Conservation (phyloP, 305 asterid species). For the Solanum chacoense region DNA sequence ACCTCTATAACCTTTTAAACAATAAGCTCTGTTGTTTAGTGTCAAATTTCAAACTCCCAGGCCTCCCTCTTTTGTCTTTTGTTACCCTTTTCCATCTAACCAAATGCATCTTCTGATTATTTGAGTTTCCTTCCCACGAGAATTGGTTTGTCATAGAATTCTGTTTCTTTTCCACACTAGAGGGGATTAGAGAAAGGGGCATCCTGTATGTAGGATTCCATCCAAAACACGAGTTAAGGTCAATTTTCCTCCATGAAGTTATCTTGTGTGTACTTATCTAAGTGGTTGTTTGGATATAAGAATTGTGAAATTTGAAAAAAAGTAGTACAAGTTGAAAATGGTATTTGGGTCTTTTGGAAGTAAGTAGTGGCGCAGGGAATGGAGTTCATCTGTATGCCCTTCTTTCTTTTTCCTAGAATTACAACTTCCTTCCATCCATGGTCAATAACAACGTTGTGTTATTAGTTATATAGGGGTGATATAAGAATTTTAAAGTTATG, state of each 20-base stretch:
- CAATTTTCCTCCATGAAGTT: neutral
- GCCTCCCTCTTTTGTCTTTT: neutral
- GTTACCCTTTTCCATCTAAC: neutral
- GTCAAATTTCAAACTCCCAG: neutral
- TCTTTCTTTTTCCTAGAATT: neutral
- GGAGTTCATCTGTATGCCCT: conserved; percentile 12
- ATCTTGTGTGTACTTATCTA: neutral
- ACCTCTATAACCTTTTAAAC: neutral
- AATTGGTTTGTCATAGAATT: neutral
- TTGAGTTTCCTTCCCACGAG: neutral
- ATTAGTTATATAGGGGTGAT: no score
- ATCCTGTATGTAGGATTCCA: neutral
- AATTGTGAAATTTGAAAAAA: neutral
- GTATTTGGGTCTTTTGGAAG: neutral
- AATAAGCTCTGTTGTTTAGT: neutral
- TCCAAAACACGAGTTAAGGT: neutral
- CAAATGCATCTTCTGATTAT: neutral
- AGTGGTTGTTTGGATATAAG: neutral
- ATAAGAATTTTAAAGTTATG: no score
- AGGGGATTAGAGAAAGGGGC: neutral
- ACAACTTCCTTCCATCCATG: neutral
- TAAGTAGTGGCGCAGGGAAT: neutral
- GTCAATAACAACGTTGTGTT: no score
- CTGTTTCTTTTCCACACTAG: neutral
- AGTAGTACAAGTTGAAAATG: neutral